Conservation (phyloP, 371 early-diverging fungal species). For the Mortierella polycephala region DNA sequence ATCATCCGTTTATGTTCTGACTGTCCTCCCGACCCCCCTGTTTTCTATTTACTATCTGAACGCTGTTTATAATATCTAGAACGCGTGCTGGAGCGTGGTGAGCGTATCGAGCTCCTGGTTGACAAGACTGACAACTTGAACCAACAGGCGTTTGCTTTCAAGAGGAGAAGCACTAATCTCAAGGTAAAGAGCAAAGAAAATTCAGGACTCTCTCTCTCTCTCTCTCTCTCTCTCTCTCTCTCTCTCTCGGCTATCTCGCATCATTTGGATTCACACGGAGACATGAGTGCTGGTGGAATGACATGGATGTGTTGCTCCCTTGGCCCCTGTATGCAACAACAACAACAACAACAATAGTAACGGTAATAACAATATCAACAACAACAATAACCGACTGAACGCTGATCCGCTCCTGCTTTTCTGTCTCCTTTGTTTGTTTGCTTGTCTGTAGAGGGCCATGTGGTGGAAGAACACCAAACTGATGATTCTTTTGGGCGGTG, state of each 20-base stretch:
- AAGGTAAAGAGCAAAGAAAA: constrained; percentile 58
- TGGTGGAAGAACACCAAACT: constrained; percentile 95
- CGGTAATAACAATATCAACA: too few species aligned
- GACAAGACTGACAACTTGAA: constrained; percentile 92
- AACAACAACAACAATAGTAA: too few species aligned
- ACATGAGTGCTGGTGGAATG: neutral
- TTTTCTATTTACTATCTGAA: neutral
- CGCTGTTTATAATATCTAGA: constrained; percentile 57
- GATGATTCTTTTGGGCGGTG: constrained; percentile 75
- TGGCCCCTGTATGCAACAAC: neutral
- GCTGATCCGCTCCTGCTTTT: neutral
- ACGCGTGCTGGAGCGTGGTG: constrained; percentile 91
- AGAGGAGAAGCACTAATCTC: constrained; percentile 87
- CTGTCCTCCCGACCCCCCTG: constrained; percentile 1
- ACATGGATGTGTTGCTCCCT: neutral
- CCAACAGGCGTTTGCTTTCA: constrained; percentile 90
- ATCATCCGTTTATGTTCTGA: neutral
- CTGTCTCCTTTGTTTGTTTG: neutral
- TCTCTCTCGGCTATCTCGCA: neutral
- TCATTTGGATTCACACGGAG: neutral
- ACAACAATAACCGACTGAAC: too few species aligned
- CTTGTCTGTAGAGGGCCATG: constrained; percentile 70
- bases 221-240: neutral
- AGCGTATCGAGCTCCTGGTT: constrained; percentile 89
- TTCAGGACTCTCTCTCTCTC: neutral